Percentiles rank a stretch among this genome's conserved stretches.
These are phyloP conservation scores for Aspergillus terreus DNA, from an alignment of 2,329 filamentous ascomycete genomes.

Conservation along the genomic window DNA sequence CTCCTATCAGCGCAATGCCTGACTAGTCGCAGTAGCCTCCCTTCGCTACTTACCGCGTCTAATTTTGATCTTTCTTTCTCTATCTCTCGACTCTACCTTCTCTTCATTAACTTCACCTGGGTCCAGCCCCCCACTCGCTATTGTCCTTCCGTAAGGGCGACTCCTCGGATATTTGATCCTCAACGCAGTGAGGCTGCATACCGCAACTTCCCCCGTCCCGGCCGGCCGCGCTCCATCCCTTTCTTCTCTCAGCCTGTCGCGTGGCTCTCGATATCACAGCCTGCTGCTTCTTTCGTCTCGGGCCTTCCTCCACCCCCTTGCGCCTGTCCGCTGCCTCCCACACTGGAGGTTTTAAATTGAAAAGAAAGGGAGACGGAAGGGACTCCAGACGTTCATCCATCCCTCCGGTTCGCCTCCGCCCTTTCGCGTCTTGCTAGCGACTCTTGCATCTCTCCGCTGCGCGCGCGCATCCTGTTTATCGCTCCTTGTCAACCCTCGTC, in stretches of 20 bases:
- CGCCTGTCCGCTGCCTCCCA: slow-evolving; percentile 11
- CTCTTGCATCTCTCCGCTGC: slow-evolving; percentile 6
- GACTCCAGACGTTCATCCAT: slow-evolving; percentile 10
- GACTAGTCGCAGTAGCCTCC: background rate
- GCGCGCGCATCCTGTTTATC: slow-evolving; percentile 12
- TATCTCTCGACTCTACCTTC: background rate
- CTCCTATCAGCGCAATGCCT: background rate
- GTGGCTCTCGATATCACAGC: slow-evolving; percentile 15
- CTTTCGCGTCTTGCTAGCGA: slow-evolving; percentile 9
- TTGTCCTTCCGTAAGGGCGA: slow-evolving; percentile 17
- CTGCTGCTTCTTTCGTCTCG: background rate
- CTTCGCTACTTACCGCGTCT: background rate
- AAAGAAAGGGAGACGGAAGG: slow-evolving; percentile 24
- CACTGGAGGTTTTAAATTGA: slow-evolving; percentile 17
- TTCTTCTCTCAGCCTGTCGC: slow-evolving; percentile 18
- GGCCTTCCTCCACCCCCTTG: slow-evolving; percentile 19
- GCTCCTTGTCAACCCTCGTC: slow-evolving; percentile 12
- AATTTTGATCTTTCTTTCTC: slow-evolving; percentile 3
- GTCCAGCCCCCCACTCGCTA: slow-evolving; percentile 2
- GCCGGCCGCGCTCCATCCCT: slow-evolving; percentile 11
- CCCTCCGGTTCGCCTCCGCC: slow-evolving; percentile 3
- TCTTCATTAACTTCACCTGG: background rate
- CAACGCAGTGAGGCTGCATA: slow-evolving; percentile 19
- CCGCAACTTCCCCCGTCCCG: slow-evolving; percentile 21
- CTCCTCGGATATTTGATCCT: slow-evolving; percentile 17